Percentiles rank a stretch among this genome's conserved stretches.
phyloP scores from a whole-genome alignment of 2,329 filamentous ascomycete species.

The Thermothelomyces thermophilus region DNA sequence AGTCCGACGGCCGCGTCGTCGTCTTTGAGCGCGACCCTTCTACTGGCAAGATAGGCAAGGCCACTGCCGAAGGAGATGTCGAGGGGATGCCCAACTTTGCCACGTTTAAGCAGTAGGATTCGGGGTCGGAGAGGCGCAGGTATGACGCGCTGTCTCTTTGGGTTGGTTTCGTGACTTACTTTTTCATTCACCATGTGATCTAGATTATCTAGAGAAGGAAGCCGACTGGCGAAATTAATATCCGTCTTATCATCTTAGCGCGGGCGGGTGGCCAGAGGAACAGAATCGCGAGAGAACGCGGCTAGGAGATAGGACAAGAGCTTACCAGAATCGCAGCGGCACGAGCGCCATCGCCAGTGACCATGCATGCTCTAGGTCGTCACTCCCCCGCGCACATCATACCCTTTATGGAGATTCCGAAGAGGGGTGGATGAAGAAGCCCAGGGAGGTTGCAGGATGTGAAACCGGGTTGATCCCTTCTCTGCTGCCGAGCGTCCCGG shows the following conservation, averaged over 20 bases:
- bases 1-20: constrained; percentile 53
- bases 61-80: constrained; percentile 38
- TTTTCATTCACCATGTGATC: background rate
- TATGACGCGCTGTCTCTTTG: background rate
- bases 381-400: too few species aligned
- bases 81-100: constrained; percentile 41
- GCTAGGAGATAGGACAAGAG: too few species aligned
- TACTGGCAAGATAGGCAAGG: constrained; percentile 50
- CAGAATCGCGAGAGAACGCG: too few species aligned
- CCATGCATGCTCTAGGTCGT: too few species aligned
- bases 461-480: too few species aligned
- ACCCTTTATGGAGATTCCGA: too few species aligned
- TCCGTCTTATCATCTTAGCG: background rate
- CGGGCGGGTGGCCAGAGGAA: too few species aligned
- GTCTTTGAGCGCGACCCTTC: constrained; percentile 53
- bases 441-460: too few species aligned
- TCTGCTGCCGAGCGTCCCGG: too few species aligned
- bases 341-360: too few species aligned
- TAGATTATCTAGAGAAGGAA: background rate
- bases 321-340: too few species aligned
- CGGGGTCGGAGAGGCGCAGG: background rate
- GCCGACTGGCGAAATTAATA: background rate
- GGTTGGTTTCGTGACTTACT: background rate
- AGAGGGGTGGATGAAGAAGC: too few species aligned
- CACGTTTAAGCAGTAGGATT: constrained; percentile 39